Percentiles rank a stretch among this genome's conserved stretches.
Evolutionary conservation across 495 filamentous ascomycete genomes (phyloP).

Genomic region (Neurospora discreta): DNA sequence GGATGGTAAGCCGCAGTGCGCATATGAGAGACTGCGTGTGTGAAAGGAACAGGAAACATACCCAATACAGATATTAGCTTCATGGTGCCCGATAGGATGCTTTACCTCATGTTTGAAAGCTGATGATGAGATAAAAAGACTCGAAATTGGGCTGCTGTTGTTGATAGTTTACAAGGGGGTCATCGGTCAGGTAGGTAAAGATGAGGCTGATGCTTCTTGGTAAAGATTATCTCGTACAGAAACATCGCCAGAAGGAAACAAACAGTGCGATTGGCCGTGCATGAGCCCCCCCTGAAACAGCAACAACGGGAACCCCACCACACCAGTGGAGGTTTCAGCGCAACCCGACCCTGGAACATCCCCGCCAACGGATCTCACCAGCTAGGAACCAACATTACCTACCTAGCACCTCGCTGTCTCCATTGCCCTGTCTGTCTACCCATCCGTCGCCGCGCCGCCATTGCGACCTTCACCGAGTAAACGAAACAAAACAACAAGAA

Average conservation of each 20-base stretch:
- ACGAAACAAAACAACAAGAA: not conserved
- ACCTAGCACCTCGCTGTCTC: not conserved
- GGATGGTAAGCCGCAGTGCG: not conserved
- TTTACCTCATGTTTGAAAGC: not conserved
- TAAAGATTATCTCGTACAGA: not conserved
- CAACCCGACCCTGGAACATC: constrained; percentile 1
- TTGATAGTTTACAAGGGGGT: not conserved
- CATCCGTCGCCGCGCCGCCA: not conserved
- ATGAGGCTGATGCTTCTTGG: not conserved
- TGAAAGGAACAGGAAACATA: not conserved
- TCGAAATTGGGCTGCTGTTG: not conserved
- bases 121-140: not conserved
- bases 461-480: not conserved
- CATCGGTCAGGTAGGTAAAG: not conserved
- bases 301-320: constrained; percentile 7
- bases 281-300: constrained; percentile 4
- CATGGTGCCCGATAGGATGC: not conserved
- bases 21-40: not conserved
- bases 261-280: not conserved
- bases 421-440: not conserved
- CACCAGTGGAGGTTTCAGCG: not conserved
- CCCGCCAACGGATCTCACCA: constrained; percentile 2
- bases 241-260: not conserved
- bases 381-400: not conserved
- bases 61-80: not conserved